Evolutionary conservation across 176 grass and related monocot genomes (phyloP).

Genomic region (Phoenix roebelenii): DNA sequence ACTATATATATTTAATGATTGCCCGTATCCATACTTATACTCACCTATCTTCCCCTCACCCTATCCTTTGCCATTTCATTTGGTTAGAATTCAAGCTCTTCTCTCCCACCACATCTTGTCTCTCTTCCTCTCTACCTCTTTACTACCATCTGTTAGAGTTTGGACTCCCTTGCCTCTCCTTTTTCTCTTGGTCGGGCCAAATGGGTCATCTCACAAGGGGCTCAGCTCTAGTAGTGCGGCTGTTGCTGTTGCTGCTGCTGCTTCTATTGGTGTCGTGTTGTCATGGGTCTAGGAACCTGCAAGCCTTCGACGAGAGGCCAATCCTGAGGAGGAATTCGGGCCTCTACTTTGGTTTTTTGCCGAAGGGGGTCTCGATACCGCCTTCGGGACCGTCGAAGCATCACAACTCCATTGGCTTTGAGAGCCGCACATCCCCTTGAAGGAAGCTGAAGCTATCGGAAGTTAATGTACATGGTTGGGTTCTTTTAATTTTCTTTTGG

Average conservation of each 20-base stretch:
- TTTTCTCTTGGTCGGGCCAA: not conserved
- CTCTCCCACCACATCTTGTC: not conserved
- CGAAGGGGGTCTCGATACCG: not conserved
- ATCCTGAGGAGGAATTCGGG: not conserved
- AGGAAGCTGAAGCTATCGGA: not conserved
- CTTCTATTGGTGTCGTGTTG: not conserved
- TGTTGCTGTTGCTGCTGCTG: not conserved
- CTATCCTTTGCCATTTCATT: not conserved
- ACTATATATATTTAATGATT: too few species aligned
- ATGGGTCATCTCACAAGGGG: conserved; percentile 5
- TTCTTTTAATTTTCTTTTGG: not conserved
- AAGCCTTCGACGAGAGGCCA: not conserved
- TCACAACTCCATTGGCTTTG: conserved; percentile 8
- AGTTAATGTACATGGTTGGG: not conserved
- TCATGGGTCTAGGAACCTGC: conserved; percentile 1
- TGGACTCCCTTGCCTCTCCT: too few species aligned
- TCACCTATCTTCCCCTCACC: not conserved
- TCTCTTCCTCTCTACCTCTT: not conserved
- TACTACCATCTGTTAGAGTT: too few species aligned
- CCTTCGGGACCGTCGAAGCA: conserved; percentile 19
- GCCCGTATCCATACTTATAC: too few species aligned
- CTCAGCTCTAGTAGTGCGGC: not conserved
- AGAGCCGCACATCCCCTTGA: not conserved
- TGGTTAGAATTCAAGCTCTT: not conserved
- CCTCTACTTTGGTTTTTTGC: not conserved